A percentile compares a stretch with the other conserved stretches of the same genome.
These are phyloP conservation scores for Corymbia citriodora DNA, from an alignment of 441 rosid species.

Conservation along the genomic window DNA sequence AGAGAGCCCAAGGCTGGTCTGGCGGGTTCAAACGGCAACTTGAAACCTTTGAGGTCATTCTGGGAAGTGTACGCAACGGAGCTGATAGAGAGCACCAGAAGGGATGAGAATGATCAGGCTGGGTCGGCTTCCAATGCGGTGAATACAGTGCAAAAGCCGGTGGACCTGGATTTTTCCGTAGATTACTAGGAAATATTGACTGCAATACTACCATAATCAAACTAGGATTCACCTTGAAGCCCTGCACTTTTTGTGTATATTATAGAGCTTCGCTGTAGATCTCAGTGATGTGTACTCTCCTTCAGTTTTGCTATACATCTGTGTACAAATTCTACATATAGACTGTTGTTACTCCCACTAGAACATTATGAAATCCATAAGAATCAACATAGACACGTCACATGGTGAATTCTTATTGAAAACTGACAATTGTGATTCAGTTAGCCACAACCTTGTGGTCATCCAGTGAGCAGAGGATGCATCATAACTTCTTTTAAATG, in stretches of 20 bases:
- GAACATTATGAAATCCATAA: not conserved
- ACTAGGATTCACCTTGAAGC: not conserved
- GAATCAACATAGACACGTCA: not conserved
- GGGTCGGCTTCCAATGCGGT: conserved; percentile 39
- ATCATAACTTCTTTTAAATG: not conserved
- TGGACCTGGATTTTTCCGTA: conserved; percentile 72
- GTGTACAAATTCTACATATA: not conserved
- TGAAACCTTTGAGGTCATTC: conserved; percentile 2
- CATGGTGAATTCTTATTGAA: not conserved
- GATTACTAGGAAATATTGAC: not conserved
- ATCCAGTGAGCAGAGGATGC: not conserved
- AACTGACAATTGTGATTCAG: not conserved
- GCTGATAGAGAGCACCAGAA: conserved; percentile 26
- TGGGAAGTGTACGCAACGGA: conserved; percentile 19
- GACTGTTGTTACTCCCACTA: not conserved
- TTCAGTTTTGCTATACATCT: not conserved
- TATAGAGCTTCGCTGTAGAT: not conserved
- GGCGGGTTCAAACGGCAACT: not conserved
- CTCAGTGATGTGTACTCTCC: not conserved
- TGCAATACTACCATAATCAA: not conserved
- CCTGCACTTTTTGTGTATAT: not conserved
- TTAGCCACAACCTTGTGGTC: not conserved
- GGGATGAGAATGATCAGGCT: conserved; percentile 26
- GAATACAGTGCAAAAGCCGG: conserved; percentile 59
- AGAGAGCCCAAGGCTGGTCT: conserved; percentile 28